Conservation (phyloP, 257 asterid genomes). For the Lycium ferocissimum region DNA sequence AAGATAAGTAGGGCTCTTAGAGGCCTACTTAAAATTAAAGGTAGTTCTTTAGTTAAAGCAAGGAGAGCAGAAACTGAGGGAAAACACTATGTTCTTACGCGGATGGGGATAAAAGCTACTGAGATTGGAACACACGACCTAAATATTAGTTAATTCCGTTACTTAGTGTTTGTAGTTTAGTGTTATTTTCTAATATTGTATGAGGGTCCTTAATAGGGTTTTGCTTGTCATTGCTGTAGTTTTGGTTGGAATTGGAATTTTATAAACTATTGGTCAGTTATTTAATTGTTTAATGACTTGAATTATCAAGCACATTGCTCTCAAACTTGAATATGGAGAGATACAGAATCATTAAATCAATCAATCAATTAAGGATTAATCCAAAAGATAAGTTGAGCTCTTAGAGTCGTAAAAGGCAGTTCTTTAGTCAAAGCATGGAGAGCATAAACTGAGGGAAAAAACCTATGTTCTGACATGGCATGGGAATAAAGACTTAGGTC, state of each 20-base stretch:
- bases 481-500: neutral
- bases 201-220: neutral
- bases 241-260: neutral
- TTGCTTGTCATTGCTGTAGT: neutral
- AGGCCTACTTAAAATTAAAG: neutral
- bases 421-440: neutral
- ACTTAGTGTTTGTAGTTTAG: neutral
- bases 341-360: too few relatives aligned
- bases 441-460: neutral
- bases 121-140: too few relatives aligned
- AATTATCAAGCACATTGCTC: neutral
- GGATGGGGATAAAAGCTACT: too few relatives aligned
- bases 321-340: neutral
- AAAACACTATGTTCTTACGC: too few relatives aligned
- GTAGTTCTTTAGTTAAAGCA: neutral
- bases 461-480: neutral
- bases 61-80: neutral
- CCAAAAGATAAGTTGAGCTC: neutral
- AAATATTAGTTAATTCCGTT: too few relatives aligned
- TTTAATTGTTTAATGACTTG: neutral
- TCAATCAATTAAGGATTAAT: neutral
- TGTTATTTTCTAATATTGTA: too few relatives aligned
- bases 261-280: neutral
- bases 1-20: neutral
- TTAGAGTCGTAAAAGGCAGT: neutral